phyloP scores from a whole-genome alignment of 495 filamentous ascomycete species.

The Thermothielavioides terrestris region DNA sequence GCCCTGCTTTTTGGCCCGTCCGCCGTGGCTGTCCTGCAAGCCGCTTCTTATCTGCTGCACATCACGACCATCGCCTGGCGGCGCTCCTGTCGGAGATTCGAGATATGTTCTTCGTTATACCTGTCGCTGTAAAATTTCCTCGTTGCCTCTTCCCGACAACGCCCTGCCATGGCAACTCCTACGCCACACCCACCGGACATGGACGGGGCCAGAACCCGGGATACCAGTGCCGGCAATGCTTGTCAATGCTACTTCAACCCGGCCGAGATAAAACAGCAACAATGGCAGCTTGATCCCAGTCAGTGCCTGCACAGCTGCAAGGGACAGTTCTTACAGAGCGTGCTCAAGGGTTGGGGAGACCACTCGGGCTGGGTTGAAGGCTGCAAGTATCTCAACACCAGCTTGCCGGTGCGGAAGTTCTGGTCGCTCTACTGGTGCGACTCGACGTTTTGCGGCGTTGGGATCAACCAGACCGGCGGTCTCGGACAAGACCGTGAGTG shows the following conservation, averaged over 20 bases:
- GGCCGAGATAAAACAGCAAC: constrained; percentile 4
- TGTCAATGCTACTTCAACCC: constrained; percentile 22
- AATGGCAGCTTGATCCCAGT: constrained; percentile 2
- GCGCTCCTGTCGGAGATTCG: not conserved
- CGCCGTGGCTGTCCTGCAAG: no score
- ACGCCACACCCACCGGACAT: not conserved
- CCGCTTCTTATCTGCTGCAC: not conserved
- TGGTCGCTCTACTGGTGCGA: constrained; percentile 42
- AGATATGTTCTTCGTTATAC: constrained; percentile 14
- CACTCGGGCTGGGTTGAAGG: constrained; percentile 10
- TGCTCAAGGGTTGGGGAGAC: constrained; percentile 12
- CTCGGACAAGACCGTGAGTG: constrained; percentile 39
- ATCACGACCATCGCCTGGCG: not conserved
- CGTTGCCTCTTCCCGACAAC: no score
- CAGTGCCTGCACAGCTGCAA: constrained; percentile 20
- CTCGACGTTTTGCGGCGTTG: constrained; percentile 35
- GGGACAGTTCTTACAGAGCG: constrained; percentile 13
- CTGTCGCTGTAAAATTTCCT: not conserved
- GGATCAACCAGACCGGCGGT: constrained; percentile 19
- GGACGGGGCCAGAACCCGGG: constrained; percentile 7
- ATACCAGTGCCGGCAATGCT: constrained; percentile 6
- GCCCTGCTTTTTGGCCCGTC: not conserved
- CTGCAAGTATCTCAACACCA: constrained; percentile 16
- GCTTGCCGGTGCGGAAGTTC: constrained; percentile 12
- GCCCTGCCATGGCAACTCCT: no score